Conservation (phyloP, 2,329 filamentous ascomycete genomes). For the Penicillium sp. region DNA sequence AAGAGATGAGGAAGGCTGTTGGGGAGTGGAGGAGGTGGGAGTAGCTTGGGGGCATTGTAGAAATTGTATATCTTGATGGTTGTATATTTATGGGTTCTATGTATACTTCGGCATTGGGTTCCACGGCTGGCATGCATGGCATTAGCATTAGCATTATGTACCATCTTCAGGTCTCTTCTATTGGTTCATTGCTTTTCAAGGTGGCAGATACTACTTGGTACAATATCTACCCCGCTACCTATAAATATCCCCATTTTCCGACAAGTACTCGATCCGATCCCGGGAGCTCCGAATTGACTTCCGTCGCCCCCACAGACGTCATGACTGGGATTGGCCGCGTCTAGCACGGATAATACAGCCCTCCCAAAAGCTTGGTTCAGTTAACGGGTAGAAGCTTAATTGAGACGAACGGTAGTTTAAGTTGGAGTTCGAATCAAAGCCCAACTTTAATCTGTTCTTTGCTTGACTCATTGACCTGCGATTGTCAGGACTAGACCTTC, state of each 20-base stretch:
- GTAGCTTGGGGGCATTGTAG: constrained; percentile 18
- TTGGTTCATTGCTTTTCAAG: neutral
- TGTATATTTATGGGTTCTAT: neutral
- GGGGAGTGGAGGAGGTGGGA: constrained; percentile 56
- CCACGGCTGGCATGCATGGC: neutral
- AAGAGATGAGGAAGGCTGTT: constrained; percentile 49
- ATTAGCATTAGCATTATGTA: neutral
- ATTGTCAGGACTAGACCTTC: too few relatives aligned
- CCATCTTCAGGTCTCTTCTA: neutral
- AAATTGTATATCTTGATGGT: neutral
- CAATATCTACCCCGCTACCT: neutral
- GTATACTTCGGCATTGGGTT: neutral
- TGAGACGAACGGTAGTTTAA: neutral
- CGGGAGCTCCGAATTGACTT: neutral
- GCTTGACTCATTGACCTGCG: neutral
- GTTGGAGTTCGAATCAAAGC: neutral
- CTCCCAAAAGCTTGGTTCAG: neutral
- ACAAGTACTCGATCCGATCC: too few relatives aligned
- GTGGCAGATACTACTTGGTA: neutral
- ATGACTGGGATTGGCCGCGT: neutral
- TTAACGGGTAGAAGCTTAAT: neutral
- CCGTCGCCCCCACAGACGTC: neutral
- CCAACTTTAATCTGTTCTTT: neutral
- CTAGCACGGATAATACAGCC: neutral
- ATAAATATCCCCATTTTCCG: too few relatives aligned